phyloP scores from a whole-genome alignment of 208 protist genomes.

The Crithidia fasciculata region DNA sequence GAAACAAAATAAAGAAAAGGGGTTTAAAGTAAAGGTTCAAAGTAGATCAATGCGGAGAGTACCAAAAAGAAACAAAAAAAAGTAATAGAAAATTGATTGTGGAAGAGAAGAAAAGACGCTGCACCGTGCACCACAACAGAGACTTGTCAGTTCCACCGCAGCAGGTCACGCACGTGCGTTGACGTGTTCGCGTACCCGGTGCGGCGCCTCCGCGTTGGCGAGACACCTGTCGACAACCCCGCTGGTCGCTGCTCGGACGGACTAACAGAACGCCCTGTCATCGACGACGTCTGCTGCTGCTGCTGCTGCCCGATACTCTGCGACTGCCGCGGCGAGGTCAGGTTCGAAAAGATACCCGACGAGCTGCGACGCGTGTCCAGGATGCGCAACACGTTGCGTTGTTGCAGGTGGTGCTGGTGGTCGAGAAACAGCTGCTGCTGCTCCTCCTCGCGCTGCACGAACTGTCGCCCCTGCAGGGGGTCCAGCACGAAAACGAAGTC shows the following conservation, averaged over 20 bases:
- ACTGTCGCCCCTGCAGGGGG: conserved; percentile 16
- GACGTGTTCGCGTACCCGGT: conserved; percentile 16
- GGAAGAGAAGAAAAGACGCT: not conserved
- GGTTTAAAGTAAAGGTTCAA: conserved; percentile 9
- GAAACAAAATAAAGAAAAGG: conserved; percentile 14
- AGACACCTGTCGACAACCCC: conserved; percentile 12
- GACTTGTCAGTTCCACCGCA: conserved; percentile 9
- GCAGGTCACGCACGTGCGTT: conserved; percentile 14
- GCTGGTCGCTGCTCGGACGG: conserved; percentile 18
- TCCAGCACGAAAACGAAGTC: conserved; percentile 33
- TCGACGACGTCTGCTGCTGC: not conserved
- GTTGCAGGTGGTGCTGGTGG: conserved; percentile 22
- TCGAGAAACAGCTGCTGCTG: conserved; percentile 5
- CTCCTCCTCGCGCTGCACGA: conserved; percentile 16
- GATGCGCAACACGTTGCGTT: conserved; percentile 14
- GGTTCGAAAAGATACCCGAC: not conserved
- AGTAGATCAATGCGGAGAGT: conserved; percentile 2
- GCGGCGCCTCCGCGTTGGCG: conserved; percentile 11
- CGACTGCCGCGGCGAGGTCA: conserved; percentile 11
- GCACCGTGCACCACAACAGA: not conserved
- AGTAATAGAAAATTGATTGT: not conserved
- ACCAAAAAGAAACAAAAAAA: conserved; percentile 23
- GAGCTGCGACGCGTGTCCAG: conserved; percentile 11
- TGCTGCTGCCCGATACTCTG: not conserved
- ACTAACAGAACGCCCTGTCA: not conserved